Evolutionary conservation across 2,329 filamentous ascomycete genomes (phyloP).

Genomic region (Apiospora saccharicola): DNA sequence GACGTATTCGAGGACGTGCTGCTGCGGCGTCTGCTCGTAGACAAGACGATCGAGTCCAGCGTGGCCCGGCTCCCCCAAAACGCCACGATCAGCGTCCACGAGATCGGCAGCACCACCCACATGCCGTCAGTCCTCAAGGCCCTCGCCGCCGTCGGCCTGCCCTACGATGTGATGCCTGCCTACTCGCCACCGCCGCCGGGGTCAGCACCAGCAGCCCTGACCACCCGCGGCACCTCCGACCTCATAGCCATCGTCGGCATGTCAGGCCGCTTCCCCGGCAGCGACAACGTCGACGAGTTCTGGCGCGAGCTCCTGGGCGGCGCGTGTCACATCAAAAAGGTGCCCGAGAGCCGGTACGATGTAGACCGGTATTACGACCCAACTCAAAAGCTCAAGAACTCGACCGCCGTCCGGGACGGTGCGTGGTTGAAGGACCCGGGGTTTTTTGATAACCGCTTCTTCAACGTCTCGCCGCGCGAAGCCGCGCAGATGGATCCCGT

Average conservation of each 20-base stretch:
- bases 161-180: no score
- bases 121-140: no score
- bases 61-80: no score
- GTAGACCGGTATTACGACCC: not conserved
- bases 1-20: no score
- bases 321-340: not conserved
- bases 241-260: not conserved
- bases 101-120: no score
- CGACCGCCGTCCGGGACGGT: not conserved
- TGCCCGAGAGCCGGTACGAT: not conserved
- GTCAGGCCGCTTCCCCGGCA: not conserved
- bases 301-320: not conserved
- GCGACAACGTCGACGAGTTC: not conserved
- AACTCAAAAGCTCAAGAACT: not conserved
- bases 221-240: no score
- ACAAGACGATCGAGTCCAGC: no score
- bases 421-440: not conserved
- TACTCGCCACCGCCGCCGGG: no score
- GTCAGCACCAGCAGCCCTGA: no score
- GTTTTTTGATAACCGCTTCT: not conserved
- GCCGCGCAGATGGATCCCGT: slow-evolving; percentile 9
- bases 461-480: slow-evolving; percentile 2
- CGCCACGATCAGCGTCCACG: no score
- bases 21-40: no score
- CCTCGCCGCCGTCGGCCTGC: no score